Evolutionary conservation across 306 rosid genomes (phyloP), one percentile per base, ranked within the genome.

Genomic region (Sphenostylis stenocarpa): DNA sequence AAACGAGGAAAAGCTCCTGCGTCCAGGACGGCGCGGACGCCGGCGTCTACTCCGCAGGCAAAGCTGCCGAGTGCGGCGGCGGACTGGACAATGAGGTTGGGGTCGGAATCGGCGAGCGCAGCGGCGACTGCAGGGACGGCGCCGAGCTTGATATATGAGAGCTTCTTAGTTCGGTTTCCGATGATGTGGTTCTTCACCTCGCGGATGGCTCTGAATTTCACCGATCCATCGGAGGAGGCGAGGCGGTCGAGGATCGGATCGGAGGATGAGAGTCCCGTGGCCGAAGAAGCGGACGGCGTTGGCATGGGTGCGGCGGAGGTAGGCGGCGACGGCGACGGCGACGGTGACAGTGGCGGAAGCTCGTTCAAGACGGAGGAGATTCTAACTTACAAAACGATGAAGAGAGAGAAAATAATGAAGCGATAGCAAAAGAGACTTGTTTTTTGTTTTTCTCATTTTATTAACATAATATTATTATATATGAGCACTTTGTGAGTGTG

Each of bases 151-250:
- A 95, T 76, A 87, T 85, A 95, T 49, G 86, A 87, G 43, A 92
- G 89, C 86, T 92, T 95, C 87, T 89, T 92, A 17, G 99, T 95
- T n/a, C 96, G 97, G 83, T 95, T 95, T 1, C 97, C 97, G 81
- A 95, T 95, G 83, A 95, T 92, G 85, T 83, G 91, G 67, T 95
- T 95, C 84, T 95, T 95, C 51, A 95, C 87, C 78, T 95, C 97
- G 44, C 97, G 70, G 78, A 92, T 90, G 21, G 98, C 93, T 81
- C 88, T 89, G 72, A 95, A 87, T 85, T 88, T 90, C 72, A 90
- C 79, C 34, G 87, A 81, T 62, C 80, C 56, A 72, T 92, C 97
- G 28, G 87, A 44, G 23, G 97, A 91, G 53, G 84, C 31, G 17
- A 95, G 87, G 28, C 97, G 96, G 74, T 75, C 76, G 38, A 92